These are phyloP conservation scores for Tilletiaria anomala DNA, from an alignment of 1,284 basidiomycete genomes.

Conservation along the genomic window DNA sequence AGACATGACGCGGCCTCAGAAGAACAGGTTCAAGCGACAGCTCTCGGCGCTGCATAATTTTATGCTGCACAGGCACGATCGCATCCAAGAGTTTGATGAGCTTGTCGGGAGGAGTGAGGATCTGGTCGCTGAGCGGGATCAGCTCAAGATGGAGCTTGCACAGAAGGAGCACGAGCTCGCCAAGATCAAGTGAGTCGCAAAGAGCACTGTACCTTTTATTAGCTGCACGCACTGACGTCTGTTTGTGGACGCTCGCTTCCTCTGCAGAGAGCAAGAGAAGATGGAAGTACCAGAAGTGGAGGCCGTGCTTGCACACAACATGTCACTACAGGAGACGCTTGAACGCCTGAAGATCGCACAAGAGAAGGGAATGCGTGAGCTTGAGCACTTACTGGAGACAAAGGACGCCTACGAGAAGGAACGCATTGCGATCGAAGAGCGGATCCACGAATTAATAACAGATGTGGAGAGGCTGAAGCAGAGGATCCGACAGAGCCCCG, in stretches of 20 bases:
- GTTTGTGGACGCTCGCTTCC: slow-evolving; percentile 15
- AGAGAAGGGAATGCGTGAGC: slow-evolving; percentile 49
- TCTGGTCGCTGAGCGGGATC: slow-evolving; percentile 47
- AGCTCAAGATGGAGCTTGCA: slow-evolving; percentile 47
- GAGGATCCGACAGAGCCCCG: slow-evolving; percentile 18
- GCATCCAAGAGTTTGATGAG: slow-evolving; percentile 13
- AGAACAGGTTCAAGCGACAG: slow-evolving; percentile 33
- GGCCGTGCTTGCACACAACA: not conserved
- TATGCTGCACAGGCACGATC: slow-evolving; percentile 9
- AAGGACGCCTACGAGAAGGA: slow-evolving; percentile 47
- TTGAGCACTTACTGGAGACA: slow-evolving; percentile 53
- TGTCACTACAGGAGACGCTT: slow-evolving; percentile 2
- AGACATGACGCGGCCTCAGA: slow-evolving; percentile 30
- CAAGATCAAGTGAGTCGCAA: slow-evolving; percentile 48
- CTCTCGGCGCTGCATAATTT: slow-evolving; percentile 38
- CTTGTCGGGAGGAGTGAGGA: slow-evolving; percentile 46
- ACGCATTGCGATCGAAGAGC: slow-evolving; percentile 19
- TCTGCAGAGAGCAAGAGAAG: slow-evolving; percentile 1
- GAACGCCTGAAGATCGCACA: slow-evolving; percentile 38
- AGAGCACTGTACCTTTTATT: slow-evolving; percentile 47
- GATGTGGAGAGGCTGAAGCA: slow-evolving; percentile 28
- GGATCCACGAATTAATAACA: slow-evolving; percentile 16
- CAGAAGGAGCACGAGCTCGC: slow-evolving; percentile 48
- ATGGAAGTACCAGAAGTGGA: not conserved
- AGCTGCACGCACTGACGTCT: slow-evolving; percentile 47